Evolutionary conservation across 176 grass and related monocot genomes (phyloP).

Genomic region (Eleusine indica): DNA sequence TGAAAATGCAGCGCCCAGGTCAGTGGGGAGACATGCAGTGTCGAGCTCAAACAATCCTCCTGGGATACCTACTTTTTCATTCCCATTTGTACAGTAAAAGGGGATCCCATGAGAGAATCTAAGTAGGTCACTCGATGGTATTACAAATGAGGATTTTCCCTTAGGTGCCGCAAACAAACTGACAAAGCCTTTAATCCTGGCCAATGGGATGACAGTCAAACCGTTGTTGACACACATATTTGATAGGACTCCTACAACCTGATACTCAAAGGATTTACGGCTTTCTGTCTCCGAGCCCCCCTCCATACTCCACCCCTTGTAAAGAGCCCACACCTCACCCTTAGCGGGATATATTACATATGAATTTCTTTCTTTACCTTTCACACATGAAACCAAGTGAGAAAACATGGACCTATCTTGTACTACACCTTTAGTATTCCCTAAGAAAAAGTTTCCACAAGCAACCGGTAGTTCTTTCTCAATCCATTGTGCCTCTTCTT

Average conservation of each 20-base stretch:
- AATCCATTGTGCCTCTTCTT: conserved; percentile 55
- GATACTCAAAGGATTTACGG: conserved; percentile 72
- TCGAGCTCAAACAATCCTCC: conserved; percentile 86
- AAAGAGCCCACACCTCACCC: conserved; percentile 89
- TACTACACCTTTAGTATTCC: conserved; percentile 38
- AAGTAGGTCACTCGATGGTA: conserved; percentile 67
- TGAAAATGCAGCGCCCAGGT: conserved; percentile 61
- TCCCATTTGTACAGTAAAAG: conserved; percentile 65
- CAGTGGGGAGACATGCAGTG: conserved; percentile 65
- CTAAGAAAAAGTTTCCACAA: conserved; percentile 69
- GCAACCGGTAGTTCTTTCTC: conserved; percentile 67
- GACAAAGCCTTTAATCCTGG: conserved; percentile 78
- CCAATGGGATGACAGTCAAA: conserved; percentile 55
- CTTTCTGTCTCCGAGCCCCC: conserved; percentile 71
- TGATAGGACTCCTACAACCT: conserved; percentile 70
- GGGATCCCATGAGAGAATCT: conserved; percentile 82
- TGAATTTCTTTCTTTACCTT: conserved; percentile 57
- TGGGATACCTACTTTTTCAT: conserved; percentile 70
- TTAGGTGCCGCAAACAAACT: conserved; percentile 66
- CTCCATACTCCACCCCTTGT: conserved; percentile 74
- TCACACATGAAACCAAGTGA: conserved; percentile 64
- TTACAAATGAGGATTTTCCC: conserved; percentile 40
- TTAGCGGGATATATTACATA: conserved; percentile 70
- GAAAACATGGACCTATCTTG: conserved; percentile 80
- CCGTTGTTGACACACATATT: conserved; percentile 50